phyloP scores from a whole-genome alignment of 2,329 filamentous ascomycete genomes.

The Remersonia thermophila region DNA sequence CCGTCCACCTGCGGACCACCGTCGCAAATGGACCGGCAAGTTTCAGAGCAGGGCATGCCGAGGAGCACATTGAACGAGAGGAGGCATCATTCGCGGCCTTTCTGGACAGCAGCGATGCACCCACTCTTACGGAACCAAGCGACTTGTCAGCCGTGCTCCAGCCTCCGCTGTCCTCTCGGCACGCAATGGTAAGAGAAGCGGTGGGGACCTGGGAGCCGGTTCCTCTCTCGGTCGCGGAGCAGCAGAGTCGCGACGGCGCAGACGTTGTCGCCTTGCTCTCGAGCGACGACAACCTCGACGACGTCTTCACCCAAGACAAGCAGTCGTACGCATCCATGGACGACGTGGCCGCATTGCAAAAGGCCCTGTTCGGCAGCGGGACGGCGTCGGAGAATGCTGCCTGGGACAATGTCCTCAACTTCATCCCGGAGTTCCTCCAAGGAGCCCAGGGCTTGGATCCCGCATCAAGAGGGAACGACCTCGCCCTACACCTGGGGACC shows the following conservation, averaged over 20 bases:
- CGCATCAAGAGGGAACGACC: constrained; percentile 7
- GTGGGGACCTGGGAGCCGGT: neutral
- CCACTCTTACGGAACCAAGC: constrained; percentile 12
- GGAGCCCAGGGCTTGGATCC: neutral
- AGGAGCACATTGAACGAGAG: constrained; percentile 20
- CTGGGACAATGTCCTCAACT: constrained; percentile 39
- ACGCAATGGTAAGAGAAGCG: too few relatives aligned
- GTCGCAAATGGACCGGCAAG: constrained; percentile 6
- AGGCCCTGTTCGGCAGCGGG: constrained; percentile 26
- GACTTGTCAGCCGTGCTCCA: neutral
- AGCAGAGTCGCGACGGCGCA: constrained; percentile 26
- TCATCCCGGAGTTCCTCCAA: constrained; percentile 30
- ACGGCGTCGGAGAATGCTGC: constrained; percentile 10
- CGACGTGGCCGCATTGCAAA: constrained; percentile 24
- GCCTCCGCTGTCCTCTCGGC: too few relatives aligned
- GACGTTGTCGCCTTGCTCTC: constrained; percentile 29
- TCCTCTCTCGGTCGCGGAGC: constrained; percentile 21
- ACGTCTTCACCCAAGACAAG: constrained; percentile 16
- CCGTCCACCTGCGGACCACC: constrained; percentile 11
- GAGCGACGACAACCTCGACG: constrained; percentile 14
- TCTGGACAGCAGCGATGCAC: constrained; percentile 19
- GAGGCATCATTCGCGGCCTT: constrained; percentile 28
- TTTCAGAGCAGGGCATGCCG: constrained; percentile 19
- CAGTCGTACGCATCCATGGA: constrained; percentile 17
- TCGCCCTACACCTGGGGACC: constrained; percentile 27